Evolutionary conservation across 1,284 basidiomycete species (phyloP), one percentile per base, ranked within the genome.

Genomic region (Microbotryum scabiosae): DNA sequence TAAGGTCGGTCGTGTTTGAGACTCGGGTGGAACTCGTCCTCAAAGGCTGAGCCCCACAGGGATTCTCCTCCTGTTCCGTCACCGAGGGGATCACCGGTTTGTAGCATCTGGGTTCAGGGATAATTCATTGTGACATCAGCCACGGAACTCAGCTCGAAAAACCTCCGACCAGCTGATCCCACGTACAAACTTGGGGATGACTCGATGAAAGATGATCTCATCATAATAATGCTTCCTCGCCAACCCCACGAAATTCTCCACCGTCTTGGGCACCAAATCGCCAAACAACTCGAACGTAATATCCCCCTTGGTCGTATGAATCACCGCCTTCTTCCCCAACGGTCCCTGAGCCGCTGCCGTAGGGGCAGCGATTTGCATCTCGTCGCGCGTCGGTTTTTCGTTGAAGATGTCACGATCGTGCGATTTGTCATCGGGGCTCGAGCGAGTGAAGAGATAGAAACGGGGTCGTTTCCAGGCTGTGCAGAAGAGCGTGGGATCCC

Each of bases 331-430:
- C 59, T 84, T 83, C 28, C 88, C 86, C 30, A 87, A 74, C 21
- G 70, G 6, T 83, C 85, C 26, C 83, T 82, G 0, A 4, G 83
- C 84, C 3, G 78, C 76, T 1, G 81, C 78, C 5, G 83, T 80
- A 1, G 88, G 81, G 0, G 87, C 78, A 1, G 91, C 90, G 54
- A 93, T 83, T n/a, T 85, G 87, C 73, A 91, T 90, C 73, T 98
- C 96, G 73, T 98, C 96, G 58, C 91, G 83, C 1, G 94, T 97
- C 1, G 96, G 96, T 56, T 88, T 84, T 76, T 99, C 96, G 76
- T 99, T 99, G 83, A 97, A 97, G 60, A 99, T 87, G 70, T 99
- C 96, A 53, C 96, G 85, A 68, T 98, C 93, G 28, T 85, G 86
- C 2, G 84, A 84, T 75, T 87, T 89, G 72, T 96, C 90, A 73